Percentiles rank a stretch among this genome's conserved stretches.
phyloP scores from a whole-genome alignment of 345 rosid species.

The Acer campestre region DNA sequence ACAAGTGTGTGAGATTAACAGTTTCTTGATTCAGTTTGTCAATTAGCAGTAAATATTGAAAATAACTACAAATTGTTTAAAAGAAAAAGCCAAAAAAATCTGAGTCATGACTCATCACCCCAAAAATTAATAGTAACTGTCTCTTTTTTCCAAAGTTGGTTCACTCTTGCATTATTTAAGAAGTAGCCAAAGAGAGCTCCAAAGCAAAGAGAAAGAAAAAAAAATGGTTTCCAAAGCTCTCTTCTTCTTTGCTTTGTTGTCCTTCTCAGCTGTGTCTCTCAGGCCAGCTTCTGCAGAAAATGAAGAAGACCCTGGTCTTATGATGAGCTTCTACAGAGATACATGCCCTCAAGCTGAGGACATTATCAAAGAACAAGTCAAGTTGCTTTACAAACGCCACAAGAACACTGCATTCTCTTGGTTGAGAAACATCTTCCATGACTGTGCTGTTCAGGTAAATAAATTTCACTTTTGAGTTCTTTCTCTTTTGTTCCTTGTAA shows the following conservation, averaged over 20 bases:
- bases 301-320: slow-evolving; percentile 66
- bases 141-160: background rate
- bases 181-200: background rate
- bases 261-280: slow-evolving; percentile 46
- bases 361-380: slow-evolving; percentile 83
- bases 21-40: no score
- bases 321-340: slow-evolving; percentile 84
- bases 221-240: slow-evolving; percentile 55
- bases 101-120: background rate
- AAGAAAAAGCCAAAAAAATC: background rate
- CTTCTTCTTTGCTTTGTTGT: slow-evolving; percentile 43
- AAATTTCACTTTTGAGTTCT: background rate
- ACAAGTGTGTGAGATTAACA: no score
- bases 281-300: slow-evolving; percentile 41
- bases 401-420: slow-evolving; percentile 99
- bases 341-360: slow-evolving; percentile 97
- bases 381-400: slow-evolving; percentile 95
- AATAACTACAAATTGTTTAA: background rate
- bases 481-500: background rate
- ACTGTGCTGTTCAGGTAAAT: slow-evolving; percentile 91
- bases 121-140: background rate
- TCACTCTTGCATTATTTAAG: slow-evolving; percentile 39
- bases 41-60: background rate
- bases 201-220: background rate
- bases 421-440: slow-evolving; percentile 99